Conservation (phyloP, 208 protist genomes). For the Trypanosoma theileri region DNA sequence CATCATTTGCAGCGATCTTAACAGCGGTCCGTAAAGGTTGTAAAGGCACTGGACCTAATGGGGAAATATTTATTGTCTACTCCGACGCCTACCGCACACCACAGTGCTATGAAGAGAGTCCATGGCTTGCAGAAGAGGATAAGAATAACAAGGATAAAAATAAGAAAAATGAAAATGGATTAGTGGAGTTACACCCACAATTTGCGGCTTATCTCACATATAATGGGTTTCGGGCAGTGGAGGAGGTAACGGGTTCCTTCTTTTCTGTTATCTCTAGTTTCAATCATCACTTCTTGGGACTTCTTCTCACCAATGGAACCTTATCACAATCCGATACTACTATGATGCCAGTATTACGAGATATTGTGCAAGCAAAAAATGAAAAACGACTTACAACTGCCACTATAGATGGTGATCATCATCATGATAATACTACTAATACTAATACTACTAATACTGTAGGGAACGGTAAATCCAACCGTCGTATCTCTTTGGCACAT, state of each 20-base stretch:
- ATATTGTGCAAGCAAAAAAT: constrained; percentile 55
- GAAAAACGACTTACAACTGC: constrained; percentile 26
- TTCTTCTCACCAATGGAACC: constrained; percentile 56
- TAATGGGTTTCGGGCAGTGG: constrained; percentile 74
- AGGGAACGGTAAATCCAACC: not conserved
- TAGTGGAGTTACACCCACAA: constrained; percentile 23
- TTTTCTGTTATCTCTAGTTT: constrained; percentile 42
- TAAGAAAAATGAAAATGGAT: not conserved
- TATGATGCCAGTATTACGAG: constrained; percentile 69
- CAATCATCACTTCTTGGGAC: constrained; percentile 62
- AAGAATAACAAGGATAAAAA: constrained; percentile 1
- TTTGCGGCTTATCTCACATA: constrained; percentile 51
- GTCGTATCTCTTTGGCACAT: constrained; percentile 59
- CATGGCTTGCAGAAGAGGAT: constrained; percentile 44
- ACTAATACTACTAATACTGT: constrained; percentile 21
- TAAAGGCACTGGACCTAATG: constrained; percentile 48
- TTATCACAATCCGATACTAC: constrained; percentile 42
- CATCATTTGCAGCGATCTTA: too few species aligned
- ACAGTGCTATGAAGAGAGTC: constrained; percentile 55
- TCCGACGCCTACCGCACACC: constrained; percentile 66
- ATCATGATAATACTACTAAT: not conserved
- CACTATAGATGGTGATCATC: not conserved
- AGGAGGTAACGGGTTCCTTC: constrained; percentile 52
- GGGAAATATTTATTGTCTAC: constrained; percentile 59
- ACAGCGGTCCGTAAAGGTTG: constrained; percentile 26